phyloP scores from a whole-genome alignment of 305 asterid genomes.

The Solanum aculeatissimum region DNA sequence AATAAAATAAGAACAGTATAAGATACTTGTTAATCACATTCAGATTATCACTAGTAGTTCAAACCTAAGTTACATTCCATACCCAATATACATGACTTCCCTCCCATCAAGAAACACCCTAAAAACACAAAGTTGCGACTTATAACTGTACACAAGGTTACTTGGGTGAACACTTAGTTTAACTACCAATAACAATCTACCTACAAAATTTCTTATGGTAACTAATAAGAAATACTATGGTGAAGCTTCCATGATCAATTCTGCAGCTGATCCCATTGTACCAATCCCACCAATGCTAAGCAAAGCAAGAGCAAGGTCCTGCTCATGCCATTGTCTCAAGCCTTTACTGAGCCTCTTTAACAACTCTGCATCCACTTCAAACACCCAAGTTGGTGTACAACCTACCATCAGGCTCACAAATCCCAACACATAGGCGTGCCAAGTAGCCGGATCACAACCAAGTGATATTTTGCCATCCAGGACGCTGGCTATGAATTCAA shows the following conservation, averaged over 20 bases:
- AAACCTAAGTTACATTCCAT: not conserved
- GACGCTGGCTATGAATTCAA: conserved; percentile 77
- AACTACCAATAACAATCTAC: conserved; percentile 1
- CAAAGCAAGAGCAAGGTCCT: conserved; percentile 73
- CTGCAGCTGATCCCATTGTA: conserved; percentile 82
- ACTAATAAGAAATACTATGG: conserved; percentile 8
- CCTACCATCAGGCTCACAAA: conserved; percentile 70
- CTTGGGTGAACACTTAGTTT: not conserved
- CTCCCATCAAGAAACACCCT: not conserved
- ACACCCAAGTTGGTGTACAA: conserved; percentile 67
- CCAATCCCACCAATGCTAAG: conserved; percentile 62
- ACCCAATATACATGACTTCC: not conserved
- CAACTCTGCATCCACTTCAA: conserved; percentile 47
- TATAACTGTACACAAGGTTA: not conserved
- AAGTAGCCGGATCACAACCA: conserved; percentile 73
- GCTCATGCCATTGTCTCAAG: conserved; percentile 62
- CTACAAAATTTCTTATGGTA: conserved; percentile 32
- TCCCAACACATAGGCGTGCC: conserved; percentile 83
- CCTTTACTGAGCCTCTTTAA: conserved; percentile 60
- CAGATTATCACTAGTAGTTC: not conserved
- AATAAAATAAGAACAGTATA: not conserved
- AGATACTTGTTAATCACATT: not conserved
- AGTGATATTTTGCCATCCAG: conserved; percentile 69
- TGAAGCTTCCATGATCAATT: conserved; percentile 39
- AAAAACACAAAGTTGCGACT: not conserved